Base-by-base conservation (phyloP, 2,329 filamentous ascomycete species). In the Cadophora luteo-olivacea region DNA sequence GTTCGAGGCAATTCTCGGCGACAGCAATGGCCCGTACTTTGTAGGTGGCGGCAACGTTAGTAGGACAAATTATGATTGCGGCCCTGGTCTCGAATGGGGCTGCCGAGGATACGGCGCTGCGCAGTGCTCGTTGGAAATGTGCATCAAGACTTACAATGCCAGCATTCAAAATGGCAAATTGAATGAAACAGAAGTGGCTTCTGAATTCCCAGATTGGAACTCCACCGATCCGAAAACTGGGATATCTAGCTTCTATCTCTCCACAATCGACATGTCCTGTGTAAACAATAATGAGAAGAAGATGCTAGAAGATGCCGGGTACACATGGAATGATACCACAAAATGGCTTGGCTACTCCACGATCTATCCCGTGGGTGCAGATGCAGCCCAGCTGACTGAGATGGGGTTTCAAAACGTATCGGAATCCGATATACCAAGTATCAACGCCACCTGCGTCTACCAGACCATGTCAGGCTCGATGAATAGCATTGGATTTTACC, bases 81-180 rank as follows among this genome's bases (percentile, higher is more conserved):
- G 25, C 11, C 57, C 57, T 11, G 36, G 33, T 41, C 36, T 61
- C 1, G 32, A 32, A 12, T 61, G 57, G 57, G 57, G 57, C 11
- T 61, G 57, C 45, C 57, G 57, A 61, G 57, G 57, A 24, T 61
- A 61, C n/a, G 57, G 57, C 14, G 57, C 57, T 7, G 32, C 57
- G 3, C 33, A 45, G 19, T 61, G 57, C 24, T 61, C 57, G 6
- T 19, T 61, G 57, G 12, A 5, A 8, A 32, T 61, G 25, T 61
- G 57, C 19, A 61, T 61, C 33, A 61, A 61, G 24, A 61, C 57
- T 19, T 61, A 61, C 36, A 61, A 45, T 14, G 57, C 57, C n/a
- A 41, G 11, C 32, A 45, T 61, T 19, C n/a, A 61, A 24, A 45
- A 61, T 9, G 57, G 57, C 4, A 61, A 61, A 1, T 25, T 61